Percentiles rank a stretch among this genome's conserved stretches.
These are phyloP conservation scores for Plenodomus tracheiphilus DNA, from an alignment of 2,329 filamentous ascomycete genomes.

Conservation along the genomic window DNA sequence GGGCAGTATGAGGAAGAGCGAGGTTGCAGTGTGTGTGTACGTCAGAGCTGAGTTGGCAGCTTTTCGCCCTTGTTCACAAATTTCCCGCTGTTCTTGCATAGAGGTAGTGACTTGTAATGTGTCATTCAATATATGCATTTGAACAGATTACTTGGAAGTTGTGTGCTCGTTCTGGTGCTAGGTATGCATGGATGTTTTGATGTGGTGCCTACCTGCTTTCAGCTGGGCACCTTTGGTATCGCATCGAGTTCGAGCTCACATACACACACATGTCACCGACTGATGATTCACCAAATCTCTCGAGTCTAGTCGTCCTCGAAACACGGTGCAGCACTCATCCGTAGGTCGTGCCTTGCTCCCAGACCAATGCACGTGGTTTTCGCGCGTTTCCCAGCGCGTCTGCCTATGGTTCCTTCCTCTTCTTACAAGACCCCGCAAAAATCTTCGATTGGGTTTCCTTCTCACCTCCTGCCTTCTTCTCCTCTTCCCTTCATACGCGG, in stretches of 20 bases:
- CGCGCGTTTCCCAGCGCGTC: conserved; percentile 18
- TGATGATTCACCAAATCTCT: no score
- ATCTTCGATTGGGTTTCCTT: no score
- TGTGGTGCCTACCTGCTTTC: neutral
- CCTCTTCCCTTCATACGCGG: neutral
- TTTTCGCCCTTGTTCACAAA: conserved; percentile 19
- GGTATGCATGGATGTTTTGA: no score
- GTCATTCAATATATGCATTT: conserved; percentile 18
- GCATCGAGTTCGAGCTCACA: no score
- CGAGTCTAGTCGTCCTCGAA: no score
- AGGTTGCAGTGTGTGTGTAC: conserved; percentile 28
- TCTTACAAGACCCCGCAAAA: neutral
- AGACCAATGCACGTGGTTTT: conserved; percentile 15
- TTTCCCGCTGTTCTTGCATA: conserved; percentile 14
- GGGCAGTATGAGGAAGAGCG: conserved; percentile 22
- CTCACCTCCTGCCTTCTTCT: no score
- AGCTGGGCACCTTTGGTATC: no score
- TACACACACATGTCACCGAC: no score
- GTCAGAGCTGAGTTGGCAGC: conserved; percentile 33
- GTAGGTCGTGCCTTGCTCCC: conserved; percentile 13
- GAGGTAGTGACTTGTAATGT: conserved; percentile 20
- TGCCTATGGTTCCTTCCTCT: conserved; percentile 11
- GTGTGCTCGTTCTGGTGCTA: no score
- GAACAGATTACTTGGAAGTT: conserved; percentile 1
- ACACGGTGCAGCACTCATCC: no score